These are phyloP conservation scores for Malania oleifera DNA, from an alignment of 164 flowering plant genomes.

Conservation along the genomic window DNA sequence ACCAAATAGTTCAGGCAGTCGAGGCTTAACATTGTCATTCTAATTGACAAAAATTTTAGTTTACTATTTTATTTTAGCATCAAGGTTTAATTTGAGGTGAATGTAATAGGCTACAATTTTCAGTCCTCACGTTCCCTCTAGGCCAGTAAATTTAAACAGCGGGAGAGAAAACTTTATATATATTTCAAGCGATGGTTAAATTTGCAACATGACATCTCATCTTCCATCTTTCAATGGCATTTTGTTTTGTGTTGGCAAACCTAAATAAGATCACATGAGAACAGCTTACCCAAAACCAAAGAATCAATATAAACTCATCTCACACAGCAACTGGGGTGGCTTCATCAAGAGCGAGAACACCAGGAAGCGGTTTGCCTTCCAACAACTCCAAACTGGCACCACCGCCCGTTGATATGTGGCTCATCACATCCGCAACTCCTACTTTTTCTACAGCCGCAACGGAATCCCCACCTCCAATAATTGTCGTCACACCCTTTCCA, in stretches of 20 bases:
- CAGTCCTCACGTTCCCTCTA: no score
- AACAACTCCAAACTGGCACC: slow-evolving; percentile 83
- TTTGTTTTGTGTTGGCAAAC: slow-evolving; percentile 17
- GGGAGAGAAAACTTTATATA: no score
- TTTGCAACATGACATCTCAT: slow-evolving; percentile 25
- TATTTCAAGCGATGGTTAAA: neutral
- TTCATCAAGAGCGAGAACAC: slow-evolving; percentile 71
- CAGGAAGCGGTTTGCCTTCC: slow-evolving; percentile 81
- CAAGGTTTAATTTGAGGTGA: no score
- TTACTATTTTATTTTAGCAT: no score
- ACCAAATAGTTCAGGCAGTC: no score
- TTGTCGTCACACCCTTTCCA: slow-evolving; percentile 66
- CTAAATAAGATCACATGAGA: neutral
- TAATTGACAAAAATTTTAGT: no score
- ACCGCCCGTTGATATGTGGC: slow-evolving; percentile 89
- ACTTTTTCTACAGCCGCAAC: slow-evolving; percentile 82
- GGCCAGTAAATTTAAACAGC: no score
- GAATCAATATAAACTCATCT: slow-evolving; percentile 10
- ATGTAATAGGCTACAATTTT: no score
- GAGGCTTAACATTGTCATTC: no score
- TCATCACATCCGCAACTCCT: slow-evolving; percentile 68
- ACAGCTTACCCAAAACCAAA: neutral
- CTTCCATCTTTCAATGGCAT: slow-evolving; percentile 14
- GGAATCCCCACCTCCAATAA: slow-evolving; percentile 82
- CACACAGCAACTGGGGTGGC: slow-evolving; percentile 45